Base-by-base conservation (phyloP, 768 basidiomycete genomes). In the Coprinopsis marcescibilis region DNA sequence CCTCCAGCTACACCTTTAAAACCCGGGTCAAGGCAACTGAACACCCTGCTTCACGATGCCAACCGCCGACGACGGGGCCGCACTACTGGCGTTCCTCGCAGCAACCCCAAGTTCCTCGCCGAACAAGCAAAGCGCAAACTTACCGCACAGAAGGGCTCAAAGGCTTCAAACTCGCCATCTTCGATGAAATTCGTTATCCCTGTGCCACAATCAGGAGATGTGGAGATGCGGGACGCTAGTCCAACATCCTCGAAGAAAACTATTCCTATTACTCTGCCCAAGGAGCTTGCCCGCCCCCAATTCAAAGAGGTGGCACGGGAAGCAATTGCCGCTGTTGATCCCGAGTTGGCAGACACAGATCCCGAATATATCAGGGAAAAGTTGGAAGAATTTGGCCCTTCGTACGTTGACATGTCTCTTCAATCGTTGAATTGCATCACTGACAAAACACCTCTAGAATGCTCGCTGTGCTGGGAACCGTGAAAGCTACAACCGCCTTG, bases 331-430 rank as follows among this genome's bases (percentile, higher is more conserved):
- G 73, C 74, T 6, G 65, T 78, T 47, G 77, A 77, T 26, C 73
- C 78, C 19, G 69, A 65, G 8, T 64, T 83, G 7, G 62, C 49
- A 5, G 71, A 70, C 15, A 67, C 75, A 10, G 71, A 76, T 14
- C 50, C 76, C 26, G 65, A 73, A 12, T 84, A 78, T 52, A 63
- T 87, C 48, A 77, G 74, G 14, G 72, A 77, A 24, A 64, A 64
- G 14, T 60, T 86, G 21, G 68, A 71, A 20, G 58, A 63, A 0
- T 56, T 75, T 14, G 77, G 77, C 1, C 56, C 64, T 47, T 51
- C 54, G 73, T 76, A 57, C 45, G 70, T 65, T 30, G 27, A 45
- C 50, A 39, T 38, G n/a, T 27, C n/a, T 38, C 41, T 38, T 37
- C 21, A 34, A 19, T 38, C 6, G 29, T 32, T 11, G n/a, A 11